phyloP scores from a whole-genome alignment of 805 yeast species.

The Torulaspora quercuum region DNA sequence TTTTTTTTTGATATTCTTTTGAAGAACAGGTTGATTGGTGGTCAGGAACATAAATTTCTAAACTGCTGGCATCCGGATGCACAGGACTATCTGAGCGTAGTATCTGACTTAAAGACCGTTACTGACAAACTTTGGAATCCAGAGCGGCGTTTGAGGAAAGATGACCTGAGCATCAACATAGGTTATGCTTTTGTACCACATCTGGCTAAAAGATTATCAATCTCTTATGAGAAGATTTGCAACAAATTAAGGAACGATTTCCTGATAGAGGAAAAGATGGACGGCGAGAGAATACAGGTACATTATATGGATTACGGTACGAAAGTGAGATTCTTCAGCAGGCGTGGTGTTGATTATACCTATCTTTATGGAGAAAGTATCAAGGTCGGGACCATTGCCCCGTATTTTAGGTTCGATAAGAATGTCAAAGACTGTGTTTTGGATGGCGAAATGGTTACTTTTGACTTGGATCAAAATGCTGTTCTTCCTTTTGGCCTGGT shows the following conservation, averaged over 20 bases:
- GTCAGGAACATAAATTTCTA: conserved; percentile 57
- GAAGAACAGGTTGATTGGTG: conserved; percentile 55
- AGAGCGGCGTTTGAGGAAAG: conserved; percentile 39
- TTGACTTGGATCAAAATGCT: conserved; percentile 54
- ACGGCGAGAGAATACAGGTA: conserved; percentile 83
- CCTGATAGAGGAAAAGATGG: conserved; percentile 84
- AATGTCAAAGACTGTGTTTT: conserved; percentile 43
- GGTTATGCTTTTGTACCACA: conserved; percentile 66
- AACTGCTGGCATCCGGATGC: conserved; percentile 79
- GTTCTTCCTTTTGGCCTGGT: conserved; percentile 80
- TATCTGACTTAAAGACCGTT: conserved; percentile 58
- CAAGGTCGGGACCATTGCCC: conserved; percentile 53
- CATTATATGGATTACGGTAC: conserved; percentile 55
- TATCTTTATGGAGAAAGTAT: conserved; percentile 57
- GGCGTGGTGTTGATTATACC: conserved; percentile 73
- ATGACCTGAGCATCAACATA: conserved; percentile 37
- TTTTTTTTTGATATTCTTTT: conserved; percentile 68
- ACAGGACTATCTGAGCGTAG: conserved; percentile 55
- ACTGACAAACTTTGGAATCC: conserved; percentile 58
- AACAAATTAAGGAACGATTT: conserved; percentile 47
- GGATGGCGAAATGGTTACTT: conserved; percentile 94
- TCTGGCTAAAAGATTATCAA: conserved; percentile 55
- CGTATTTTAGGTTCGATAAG: conserved; percentile 41
- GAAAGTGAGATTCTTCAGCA: conserved; percentile 41
- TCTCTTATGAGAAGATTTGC: conserved; percentile 51